A percentile compares a stretch with the other conserved stretches of the same genome.
Conservation (phyloP, 192 early-diverging fungal species). For the Backusella liffmaniae region DNA sequence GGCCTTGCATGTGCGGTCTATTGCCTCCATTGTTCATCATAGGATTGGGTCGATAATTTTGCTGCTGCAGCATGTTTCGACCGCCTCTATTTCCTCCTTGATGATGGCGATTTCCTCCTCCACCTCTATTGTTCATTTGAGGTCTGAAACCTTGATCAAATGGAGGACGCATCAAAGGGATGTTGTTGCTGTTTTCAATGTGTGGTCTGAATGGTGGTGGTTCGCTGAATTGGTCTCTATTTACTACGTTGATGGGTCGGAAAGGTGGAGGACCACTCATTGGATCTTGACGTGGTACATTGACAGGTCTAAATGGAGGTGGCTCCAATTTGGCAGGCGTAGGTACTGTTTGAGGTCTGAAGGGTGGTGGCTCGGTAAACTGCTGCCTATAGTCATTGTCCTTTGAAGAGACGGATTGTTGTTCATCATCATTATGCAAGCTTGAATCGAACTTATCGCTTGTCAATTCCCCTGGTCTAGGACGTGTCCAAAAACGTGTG, state of each 20-base stretch:
- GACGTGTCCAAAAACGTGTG: conserved; percentile 93
- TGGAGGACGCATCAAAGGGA: conserved; percentile 7
- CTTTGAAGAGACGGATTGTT: conserved; percentile 35
- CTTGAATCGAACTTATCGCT: conserved; percentile 57
- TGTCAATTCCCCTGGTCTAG: conserved; percentile 76
- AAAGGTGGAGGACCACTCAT: conserved; percentile 25
- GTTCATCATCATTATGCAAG: conserved; percentile 47
- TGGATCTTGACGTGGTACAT: not conserved
- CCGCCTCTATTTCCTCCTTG: not conserved
- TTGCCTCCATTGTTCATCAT: conserved; percentile 12
- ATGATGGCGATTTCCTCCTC: not conserved
- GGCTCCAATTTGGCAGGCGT: conserved; percentile 17
- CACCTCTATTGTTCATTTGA: not conserved
- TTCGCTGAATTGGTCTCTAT: conserved; percentile 3
- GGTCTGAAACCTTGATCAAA: conserved; percentile 11
- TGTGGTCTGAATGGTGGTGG: not conserved
- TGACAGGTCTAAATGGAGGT: conserved; percentile 36
- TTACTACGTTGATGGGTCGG: not conserved
- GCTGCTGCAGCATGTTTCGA: conserved; percentile 10
- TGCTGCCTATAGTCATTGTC: conserved; percentile 32
- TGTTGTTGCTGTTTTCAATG: not conserved
- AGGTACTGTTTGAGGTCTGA: conserved; percentile 24
- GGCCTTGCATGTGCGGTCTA: not conserved
- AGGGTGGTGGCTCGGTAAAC: conserved; percentile 35
- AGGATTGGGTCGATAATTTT: conserved; percentile 12